These are phyloP conservation scores for Carpinus viminea DNA, from an alignment of 306 rosid genomes.

Conservation along the genomic window DNA sequence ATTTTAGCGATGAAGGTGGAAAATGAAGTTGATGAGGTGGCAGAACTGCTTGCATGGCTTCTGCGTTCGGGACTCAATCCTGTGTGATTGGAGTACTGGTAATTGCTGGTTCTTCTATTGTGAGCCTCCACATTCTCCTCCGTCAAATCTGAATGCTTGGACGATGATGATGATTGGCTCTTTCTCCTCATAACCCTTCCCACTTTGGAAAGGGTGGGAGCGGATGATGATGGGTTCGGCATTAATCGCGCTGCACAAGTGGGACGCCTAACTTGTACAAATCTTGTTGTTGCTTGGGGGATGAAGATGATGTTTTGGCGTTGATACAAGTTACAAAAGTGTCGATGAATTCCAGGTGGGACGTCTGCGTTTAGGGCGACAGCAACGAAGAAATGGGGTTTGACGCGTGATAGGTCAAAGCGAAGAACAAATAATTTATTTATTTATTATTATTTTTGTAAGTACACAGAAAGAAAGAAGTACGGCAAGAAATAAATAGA, in stretches of 20 bases:
- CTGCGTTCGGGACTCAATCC: slow-evolving; percentile 8
- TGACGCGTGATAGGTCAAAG: neutral
- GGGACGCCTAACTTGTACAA: neutral
- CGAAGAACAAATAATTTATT: neutral
- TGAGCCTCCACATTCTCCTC: slow-evolving; percentile 20
- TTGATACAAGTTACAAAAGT: neutral
- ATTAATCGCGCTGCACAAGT: neutral
- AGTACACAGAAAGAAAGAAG: too few relatives aligned
- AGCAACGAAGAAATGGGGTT: neutral
- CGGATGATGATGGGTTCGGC: slow-evolving; percentile 19
- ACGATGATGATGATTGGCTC: neutral
- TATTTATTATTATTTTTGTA: too few relatives aligned
- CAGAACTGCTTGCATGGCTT: neutral
- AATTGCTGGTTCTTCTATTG: neutral
- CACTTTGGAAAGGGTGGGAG: neutral
- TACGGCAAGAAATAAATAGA: too few relatives aligned
- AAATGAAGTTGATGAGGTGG: slow-evolving; percentile 15
- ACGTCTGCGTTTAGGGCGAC: neutral
- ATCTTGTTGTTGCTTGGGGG: neutral
- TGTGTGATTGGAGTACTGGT: neutral
- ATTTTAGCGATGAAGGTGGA: slow-evolving; percentile 25
- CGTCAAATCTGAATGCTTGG: slow-evolving; percentile 6
- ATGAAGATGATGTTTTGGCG: neutral
- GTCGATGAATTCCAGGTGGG: neutral
- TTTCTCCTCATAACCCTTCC: neutral